Base-by-base conservation (phyloP, 495 filamentous ascomycete genomes). In the Podospora pseudopauciseta region DNA sequence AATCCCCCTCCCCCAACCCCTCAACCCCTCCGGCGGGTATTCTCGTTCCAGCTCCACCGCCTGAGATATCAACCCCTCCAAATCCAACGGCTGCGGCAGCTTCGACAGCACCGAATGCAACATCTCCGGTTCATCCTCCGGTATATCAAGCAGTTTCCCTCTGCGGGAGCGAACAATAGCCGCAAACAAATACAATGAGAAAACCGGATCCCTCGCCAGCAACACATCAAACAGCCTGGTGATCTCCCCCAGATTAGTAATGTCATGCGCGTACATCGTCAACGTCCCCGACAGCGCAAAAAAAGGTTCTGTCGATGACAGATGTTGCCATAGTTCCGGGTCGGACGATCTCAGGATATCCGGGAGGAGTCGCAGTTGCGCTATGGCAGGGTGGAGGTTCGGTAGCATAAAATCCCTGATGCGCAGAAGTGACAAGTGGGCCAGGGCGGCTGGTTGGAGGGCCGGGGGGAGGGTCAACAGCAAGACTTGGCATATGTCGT, bases 361-460 rank as follows among this genome's bases (percentile, higher is more conserved):
- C 7, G 92, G 94, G 67, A 99, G 87, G 0, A 99, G 86, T 18
- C 88, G 86, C 1, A 98, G 87, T 76, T 98, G 95, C 55, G 87
- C 84, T 61, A 96, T 77, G 16, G 94, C 89, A 9, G 93, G 90
- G 23, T 86, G 80, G n/a, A 99, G 85, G 13, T 90, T 90, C 6
- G 94, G 94, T 1, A 98, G 88, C 96, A 99, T 97, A 75, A 97
- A 99, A 79, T 99, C 95, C 62, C 95, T 88, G 74, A 98, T 97
- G 60, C 91, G 89, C 20, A 98, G 84, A 23, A 93, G 86, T 3
- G 94, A 97, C 65, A 99, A 87, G 23, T 89, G 90, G 39, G 90
- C 82, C 16, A 96, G 88, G 32, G 90, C 88, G 3, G 79, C 72
- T 2, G 68, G 75, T 54, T 75, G 80, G 30, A 82, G 74, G 3